Percentiles rank a stretch among this genome's conserved stretches.
These are phyloP conservation scores for Aspergillus arachidicola DNA, from an alignment of 2,329 filamentous ascomycete species.

Conservation along the genomic window DNA sequence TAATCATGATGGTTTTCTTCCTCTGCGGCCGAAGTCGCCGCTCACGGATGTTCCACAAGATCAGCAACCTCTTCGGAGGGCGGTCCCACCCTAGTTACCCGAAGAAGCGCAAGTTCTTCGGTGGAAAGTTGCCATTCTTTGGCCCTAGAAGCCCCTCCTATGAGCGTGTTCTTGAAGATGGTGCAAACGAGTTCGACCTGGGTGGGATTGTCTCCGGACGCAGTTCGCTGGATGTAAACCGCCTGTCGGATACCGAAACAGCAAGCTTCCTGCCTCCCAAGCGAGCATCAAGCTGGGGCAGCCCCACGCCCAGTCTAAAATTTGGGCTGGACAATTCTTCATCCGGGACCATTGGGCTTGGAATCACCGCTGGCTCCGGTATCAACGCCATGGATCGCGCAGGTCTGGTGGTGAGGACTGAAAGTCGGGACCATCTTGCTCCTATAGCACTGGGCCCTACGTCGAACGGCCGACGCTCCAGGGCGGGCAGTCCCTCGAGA, in stretches of 20 bases:
- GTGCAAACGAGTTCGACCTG: conserved; percentile 75
- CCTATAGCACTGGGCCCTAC: conserved; percentile 55
- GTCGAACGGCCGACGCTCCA: conserved; percentile 47
- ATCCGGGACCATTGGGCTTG: conserved; percentile 40
- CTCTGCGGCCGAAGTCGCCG: conserved; percentile 79
- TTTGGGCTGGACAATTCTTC: conserved; percentile 45
- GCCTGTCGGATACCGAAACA: conserved; percentile 58
- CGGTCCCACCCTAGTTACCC: conserved; percentile 35
- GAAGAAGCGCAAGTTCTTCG: conserved; percentile 65
- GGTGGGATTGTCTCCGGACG: conserved; percentile 60
- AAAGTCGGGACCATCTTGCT: conserved; percentile 78
- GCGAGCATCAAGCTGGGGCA: conserved; percentile 37
- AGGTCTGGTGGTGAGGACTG: conserved; percentile 78
- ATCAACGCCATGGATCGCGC: conserved; percentile 60
- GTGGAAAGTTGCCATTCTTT: conserved; percentile 49
- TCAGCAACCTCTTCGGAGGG: conserved; percentile 45
- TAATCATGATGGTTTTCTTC: conserved; percentile 70
- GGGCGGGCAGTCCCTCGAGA: conserved; percentile 53
- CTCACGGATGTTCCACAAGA: conserved; percentile 59
- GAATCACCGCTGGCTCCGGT: conserved; percentile 35
- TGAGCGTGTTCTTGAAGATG: conserved; percentile 84
- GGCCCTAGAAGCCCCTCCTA: conserved; percentile 57
- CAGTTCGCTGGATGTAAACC: conserved; percentile 62
- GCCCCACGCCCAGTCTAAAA: conserved; percentile 37
- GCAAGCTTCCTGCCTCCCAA: conserved; percentile 61